Percentiles rank a stretch among this genome's conserved stretches.
These are phyloP conservation scores for Papiliotrema flavescens DNA, from an alignment of 1,284 basidiomycete species.

Conservation along the genomic window DNA sequence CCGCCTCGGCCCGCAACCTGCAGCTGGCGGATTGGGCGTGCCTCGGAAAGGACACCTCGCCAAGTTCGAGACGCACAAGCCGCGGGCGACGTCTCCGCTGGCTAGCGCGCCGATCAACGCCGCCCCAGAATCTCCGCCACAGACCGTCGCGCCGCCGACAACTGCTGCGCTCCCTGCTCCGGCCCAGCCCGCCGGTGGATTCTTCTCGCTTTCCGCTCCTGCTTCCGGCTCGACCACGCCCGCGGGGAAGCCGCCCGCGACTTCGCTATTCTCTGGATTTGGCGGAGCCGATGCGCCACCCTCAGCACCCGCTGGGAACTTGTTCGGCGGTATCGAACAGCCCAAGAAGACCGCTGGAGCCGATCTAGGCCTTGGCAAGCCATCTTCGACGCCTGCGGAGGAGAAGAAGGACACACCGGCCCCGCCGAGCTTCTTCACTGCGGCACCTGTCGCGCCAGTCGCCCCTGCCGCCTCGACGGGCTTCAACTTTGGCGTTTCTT, in stretches of 20 bases:
- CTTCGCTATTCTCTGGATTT: conserved; percentile 22
- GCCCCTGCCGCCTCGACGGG: conserved; percentile 20
- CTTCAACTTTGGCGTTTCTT: conserved; percentile 14
- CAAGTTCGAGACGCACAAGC: conserved; percentile 26
- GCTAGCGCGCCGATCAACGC: conserved; percentile 36
- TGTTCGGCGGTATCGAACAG: conserved; percentile 7
- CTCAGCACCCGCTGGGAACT: neutral
- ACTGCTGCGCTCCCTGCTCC: neutral
- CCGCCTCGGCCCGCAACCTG: neutral
- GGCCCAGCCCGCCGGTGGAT: conserved; percentile 21
- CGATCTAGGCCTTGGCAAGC: conserved; percentile 32
- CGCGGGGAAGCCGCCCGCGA: conserved; percentile 18
- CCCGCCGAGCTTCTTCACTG: conserved; percentile 34
- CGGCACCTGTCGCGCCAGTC: neutral
- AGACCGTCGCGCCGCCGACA: neutral
- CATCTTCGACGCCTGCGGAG: conserved; percentile 12
- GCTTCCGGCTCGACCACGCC: conserved; percentile 18
- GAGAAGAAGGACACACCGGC: conserved; percentile 9
- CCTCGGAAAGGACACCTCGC: conserved; percentile 18
- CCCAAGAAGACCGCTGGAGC: conserved; percentile 18
- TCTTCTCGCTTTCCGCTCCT: neutral
- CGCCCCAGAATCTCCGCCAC: conserved; percentile 37
- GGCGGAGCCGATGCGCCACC: neutral
- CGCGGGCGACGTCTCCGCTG: conserved; percentile 43
- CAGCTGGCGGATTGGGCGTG: neutral